Conservation (phyloP, 1,284 basidiomycete species). For the Phlebopus sp. region DNA sequence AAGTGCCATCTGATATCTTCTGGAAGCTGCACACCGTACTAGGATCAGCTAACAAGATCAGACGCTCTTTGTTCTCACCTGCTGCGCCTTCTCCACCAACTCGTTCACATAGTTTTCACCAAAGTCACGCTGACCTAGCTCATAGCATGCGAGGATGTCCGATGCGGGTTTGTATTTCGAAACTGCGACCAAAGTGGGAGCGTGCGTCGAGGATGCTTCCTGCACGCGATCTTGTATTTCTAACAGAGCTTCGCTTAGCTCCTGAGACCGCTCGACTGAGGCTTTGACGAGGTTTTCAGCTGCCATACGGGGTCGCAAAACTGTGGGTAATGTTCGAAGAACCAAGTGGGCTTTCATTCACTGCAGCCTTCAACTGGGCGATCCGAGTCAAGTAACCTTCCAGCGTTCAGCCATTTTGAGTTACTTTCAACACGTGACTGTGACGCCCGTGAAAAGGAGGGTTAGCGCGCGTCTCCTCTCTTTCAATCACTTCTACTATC, state of each 20-base stretch:
- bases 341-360: conserved; percentile 4
- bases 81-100: conserved; percentile 82
- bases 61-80: conserved; percentile 44
- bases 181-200: conserved; percentile 74
- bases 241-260: conserved; percentile 49
- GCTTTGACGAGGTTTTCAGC: conserved; percentile 12
- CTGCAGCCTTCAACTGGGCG: neutral
- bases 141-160: conserved; percentile 82
- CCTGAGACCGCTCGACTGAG: conserved; percentile 37
- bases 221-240: conserved; percentile 50
- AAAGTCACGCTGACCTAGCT: conserved; percentile 84
- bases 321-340: conserved; percentile 4
- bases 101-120: conserved; percentile 99
- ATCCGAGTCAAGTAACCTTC: neutral
- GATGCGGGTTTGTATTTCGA: conserved; percentile 92
- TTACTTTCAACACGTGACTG: conserved; percentile 12
- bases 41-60: conserved; percentile 5
- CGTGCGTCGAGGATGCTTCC: conserved; percentile 30
- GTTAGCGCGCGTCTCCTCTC: neutral
- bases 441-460: too few relatives aligned
- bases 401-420: neutral
- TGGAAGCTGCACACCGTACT: conserved; percentile 63
- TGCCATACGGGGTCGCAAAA: conserved; percentile 15
- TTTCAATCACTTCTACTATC: neutral
- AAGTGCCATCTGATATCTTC: conserved; percentile 93